A percentile compares a stretch with the other conserved stretches of the same genome.
phyloP scores from a whole-genome alignment of 2,329 filamentous ascomycete genomes.

The Orbilia javanica region DNA sequence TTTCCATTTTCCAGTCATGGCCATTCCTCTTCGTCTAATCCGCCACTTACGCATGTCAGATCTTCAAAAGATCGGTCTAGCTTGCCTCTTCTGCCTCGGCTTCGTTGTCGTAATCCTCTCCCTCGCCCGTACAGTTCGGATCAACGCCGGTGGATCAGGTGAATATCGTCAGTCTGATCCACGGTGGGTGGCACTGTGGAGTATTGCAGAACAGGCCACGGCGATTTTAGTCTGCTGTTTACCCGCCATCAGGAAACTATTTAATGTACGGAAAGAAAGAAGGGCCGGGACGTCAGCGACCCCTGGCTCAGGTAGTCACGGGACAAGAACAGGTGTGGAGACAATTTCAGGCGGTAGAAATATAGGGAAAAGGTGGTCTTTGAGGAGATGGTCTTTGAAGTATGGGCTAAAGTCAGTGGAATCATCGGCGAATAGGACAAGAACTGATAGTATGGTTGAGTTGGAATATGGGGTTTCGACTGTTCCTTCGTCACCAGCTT shows the following conservation, averaged over 20 bases:
- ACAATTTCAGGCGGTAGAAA: slow-evolving; percentile 11
- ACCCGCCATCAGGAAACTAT: slow-evolving; percentile 52
- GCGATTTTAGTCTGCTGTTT: slow-evolving; percentile 56
- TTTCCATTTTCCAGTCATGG: slow-evolving; percentile 36
- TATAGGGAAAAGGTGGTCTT: slow-evolving; percentile 26
- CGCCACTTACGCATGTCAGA: slow-evolving; percentile 48
- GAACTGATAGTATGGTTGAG: slow-evolving; percentile 38
- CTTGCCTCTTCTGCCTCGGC: slow-evolving; percentile 54
- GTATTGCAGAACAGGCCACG: slow-evolving; percentile 50
- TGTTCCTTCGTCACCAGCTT: slow-evolving; percentile 22
- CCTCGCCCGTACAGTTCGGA: slow-evolving; percentile 48
- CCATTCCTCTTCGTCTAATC: slow-evolving; percentile 53
- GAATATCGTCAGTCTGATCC: slow-evolving; percentile 51
- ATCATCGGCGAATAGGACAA: slow-evolving; percentile 19
- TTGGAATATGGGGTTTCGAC: slow-evolving; percentile 27
- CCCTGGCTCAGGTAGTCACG: slow-evolving; percentile 1
- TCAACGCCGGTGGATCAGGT: slow-evolving; percentile 46
- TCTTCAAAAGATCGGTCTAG: slow-evolving; percentile 46
- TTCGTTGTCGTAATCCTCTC: slow-evolving; percentile 52
- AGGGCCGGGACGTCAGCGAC: not conserved
- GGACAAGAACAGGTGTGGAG: slow-evolving; percentile 15
- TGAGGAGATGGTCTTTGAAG: slow-evolving; percentile 46
- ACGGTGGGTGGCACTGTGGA: slow-evolving; percentile 55
- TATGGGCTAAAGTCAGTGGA: slow-evolving; percentile 39
- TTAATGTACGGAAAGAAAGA: slow-evolving; percentile 35